These are phyloP conservation scores for Boletus holoroseus DNA, from an alignment of 1,284 basidiomycete species.

Conservation along the genomic window DNA sequence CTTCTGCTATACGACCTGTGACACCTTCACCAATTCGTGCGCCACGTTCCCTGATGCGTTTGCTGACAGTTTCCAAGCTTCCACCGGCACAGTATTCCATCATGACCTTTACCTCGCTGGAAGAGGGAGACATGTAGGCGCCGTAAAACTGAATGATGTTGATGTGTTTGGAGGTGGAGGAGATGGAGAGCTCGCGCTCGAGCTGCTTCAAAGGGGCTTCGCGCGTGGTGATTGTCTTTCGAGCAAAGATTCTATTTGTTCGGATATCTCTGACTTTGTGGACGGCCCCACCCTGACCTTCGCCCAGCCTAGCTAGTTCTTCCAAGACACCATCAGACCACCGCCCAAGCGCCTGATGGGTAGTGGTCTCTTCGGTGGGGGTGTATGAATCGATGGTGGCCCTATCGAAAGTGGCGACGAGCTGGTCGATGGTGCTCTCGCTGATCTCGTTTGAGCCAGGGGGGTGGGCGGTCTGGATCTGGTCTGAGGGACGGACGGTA, in stretches of 20 bases:
- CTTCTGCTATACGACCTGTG: constrained; percentile 86
- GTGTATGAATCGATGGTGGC: constrained; percentile 31
- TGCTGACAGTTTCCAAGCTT: constrained; percentile 82
- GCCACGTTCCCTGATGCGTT: constrained; percentile 77
- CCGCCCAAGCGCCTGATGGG: constrained; percentile 33
- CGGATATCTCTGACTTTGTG: constrained; percentile 82
- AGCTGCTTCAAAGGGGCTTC: constrained; percentile 93
- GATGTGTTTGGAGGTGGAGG: constrained; percentile 76
- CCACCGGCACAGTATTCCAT: constrained; percentile 94
- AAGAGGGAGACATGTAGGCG: constrained; percentile 89
- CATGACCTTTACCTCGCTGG: constrained; percentile 90
- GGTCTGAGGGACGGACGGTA: constrained; percentile 49
- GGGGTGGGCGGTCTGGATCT: constrained; percentile 32
- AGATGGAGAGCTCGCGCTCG: constrained; percentile 87
- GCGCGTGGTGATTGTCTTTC: constrained; percentile 94
- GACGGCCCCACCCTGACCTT: constrained; percentile 95
- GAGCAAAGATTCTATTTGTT: constrained; percentile 79
- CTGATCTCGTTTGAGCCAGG: constrained; percentile 37
- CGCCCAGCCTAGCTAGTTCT: constrained; percentile 74
- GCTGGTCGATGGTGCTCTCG: constrained; percentile 38
- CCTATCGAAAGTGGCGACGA: constrained; percentile 28
- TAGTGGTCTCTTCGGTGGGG: constrained; percentile 31
- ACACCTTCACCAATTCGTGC: constrained; percentile 88
- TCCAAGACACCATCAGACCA: constrained; percentile 72
- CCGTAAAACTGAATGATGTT: constrained; percentile 94